Conservation (phyloP, 106 monocot genomes). For the Gastrodia elata region DNA sequence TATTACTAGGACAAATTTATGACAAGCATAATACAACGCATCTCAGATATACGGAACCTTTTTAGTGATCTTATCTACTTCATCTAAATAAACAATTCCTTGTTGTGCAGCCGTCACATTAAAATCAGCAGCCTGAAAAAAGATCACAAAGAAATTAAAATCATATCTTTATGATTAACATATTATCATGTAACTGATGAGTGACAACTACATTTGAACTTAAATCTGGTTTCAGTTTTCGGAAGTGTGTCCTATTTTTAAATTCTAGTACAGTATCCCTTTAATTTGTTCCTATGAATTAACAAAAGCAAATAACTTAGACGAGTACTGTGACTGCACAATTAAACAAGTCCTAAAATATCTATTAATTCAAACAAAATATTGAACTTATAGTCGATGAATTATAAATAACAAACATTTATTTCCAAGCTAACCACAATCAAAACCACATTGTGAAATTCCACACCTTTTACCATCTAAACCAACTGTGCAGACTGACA, state of each 20-base stretch:
- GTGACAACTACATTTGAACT: not conserved
- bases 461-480: not conserved
- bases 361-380: not conserved
- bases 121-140: constrained; percentile 52
- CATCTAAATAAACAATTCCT: constrained; percentile 67
- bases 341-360: not conserved
- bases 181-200: not conserved
- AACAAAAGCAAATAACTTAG: not conserved
- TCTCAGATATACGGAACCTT: constrained; percentile 31
- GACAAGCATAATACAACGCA: not conserved
- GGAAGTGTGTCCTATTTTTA: too few species aligned
- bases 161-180: not conserved
- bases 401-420: not conserved
- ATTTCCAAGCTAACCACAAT: not conserved
- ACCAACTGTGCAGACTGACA: not conserved
- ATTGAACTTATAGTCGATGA: not conserved
- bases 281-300: not conserved
- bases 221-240: not conserved
- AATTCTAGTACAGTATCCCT: not conserved
- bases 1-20: not conserved
- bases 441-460: not conserved
- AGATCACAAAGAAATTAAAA: not conserved
- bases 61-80: constrained; percentile 73
- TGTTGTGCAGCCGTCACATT: constrained; percentile 63
- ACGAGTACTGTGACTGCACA: not conserved